Conservation (phyloP, 2,329 filamentous ascomycete genomes). For the Capronia epimyces region DNA sequence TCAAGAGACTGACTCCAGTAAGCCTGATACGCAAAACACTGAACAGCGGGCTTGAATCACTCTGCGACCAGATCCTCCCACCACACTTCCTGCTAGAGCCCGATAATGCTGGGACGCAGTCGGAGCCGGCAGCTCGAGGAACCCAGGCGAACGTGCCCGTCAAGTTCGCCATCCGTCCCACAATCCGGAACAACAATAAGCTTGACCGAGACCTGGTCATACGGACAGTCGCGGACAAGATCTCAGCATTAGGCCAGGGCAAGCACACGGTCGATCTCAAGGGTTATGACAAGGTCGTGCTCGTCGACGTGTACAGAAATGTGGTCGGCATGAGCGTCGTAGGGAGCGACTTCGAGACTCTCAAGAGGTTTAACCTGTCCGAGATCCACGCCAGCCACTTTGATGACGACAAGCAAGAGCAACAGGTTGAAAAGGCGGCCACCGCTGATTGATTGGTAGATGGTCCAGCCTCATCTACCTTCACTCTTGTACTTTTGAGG, state of each 20-base stretch:
- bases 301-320: slow-evolving; percentile 60
- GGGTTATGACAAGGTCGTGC: slow-evolving; percentile 55
- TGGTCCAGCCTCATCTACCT: neutral
- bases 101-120: slow-evolving; percentile 27
- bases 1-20: slow-evolving; percentile 58
- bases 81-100: slow-evolving; percentile 50
- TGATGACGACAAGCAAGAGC: neutral
- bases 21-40: slow-evolving; percentile 54
- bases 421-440: neutral
- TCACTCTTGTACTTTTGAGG: neutral
- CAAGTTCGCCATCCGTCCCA: slow-evolving; percentile 60
- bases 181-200: slow-evolving; percentile 55
- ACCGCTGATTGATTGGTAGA: neutral
- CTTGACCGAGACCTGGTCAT: slow-evolving; percentile 56
- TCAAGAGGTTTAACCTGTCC: slow-evolving; percentile 59
- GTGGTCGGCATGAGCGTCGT: slow-evolving; percentile 61
- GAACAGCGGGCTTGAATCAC: slow-evolving; percentile 51
- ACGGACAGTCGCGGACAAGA: slow-evolving; percentile 52
- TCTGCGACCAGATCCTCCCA: slow-evolving; percentile 53
- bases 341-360: slow-evolving; percentile 52
- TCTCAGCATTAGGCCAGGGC: slow-evolving; percentile 40
- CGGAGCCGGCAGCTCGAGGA: slow-evolving; percentile 39
- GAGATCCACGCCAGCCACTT: slow-evolving; percentile 48
- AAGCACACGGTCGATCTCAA: slow-evolving; percentile 57
- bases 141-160: neutral